Evolutionary conservation across 148 eudicot genomes (phyloP), one percentile per base, ranked within the genome.

Genomic region (Arctostaphylos glauca): DNA sequence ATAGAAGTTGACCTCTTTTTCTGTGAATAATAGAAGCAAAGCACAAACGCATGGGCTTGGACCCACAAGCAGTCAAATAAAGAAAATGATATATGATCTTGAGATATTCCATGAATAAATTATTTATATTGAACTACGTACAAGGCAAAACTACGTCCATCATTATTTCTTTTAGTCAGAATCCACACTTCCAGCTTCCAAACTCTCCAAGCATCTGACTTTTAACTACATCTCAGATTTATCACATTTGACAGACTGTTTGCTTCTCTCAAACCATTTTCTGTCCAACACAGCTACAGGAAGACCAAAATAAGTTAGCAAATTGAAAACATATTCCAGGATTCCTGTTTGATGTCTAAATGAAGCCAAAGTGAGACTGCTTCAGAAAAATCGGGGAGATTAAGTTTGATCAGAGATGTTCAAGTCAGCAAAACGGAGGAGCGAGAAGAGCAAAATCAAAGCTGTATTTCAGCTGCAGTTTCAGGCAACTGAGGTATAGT

Each of bases 401-500:
- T 74, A 18, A 31, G 53, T 77, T 70, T 72, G 70, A 54, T 56
- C 70, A 82, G 83, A 89, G 85, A 97, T 97, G 99, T 97, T 97
- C 89, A 97, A 91, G 88, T 86, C 91, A 6, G 89, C 91, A 9
- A 91, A 86, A 89, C 87, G 90, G 90, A 87, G 88, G 81, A 88
- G 88, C 48, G 93, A 97, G 81, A 94, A 92, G 83, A 87, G 71
- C 71, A 66, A 89, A 92, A 85, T 93, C 90, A 97, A 97, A 88
- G 91, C 88, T 59, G 92, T 97, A 2, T 94, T 97, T 90, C 87
- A 71, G 80, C 75, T 97, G 90, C 95, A 94, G 73, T 97, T 97
- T 80, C 95, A 93, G 76, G 99, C 94, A 62, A 91, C 94, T 25
- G 96, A 94, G 95, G 99, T 97, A 91, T 5, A 66, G 43, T 43